Conservation (phyloP, 2,329 filamentous ascomycete species). For the Zopfia rhizophila region DNA sequence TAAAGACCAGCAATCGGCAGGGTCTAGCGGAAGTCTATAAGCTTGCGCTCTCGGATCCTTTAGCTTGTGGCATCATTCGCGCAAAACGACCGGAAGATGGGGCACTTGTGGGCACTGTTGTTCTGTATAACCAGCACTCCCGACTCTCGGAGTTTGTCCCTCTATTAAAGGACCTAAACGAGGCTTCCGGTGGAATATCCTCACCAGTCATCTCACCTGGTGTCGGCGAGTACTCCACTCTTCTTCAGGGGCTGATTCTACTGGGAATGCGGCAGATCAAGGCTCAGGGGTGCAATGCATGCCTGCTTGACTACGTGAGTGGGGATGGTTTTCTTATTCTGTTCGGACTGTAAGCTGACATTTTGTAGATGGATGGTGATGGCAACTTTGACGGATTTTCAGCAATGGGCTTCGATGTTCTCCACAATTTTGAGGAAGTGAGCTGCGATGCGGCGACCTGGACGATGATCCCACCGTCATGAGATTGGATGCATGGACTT, state of each 20-base stretch:
- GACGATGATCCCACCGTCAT: conserved; percentile 64
- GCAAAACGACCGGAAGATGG: conserved; percentile 77
- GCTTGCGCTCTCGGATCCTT: conserved; percentile 75
- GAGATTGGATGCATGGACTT: conserved; percentile 9
- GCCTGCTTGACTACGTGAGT: conserved; percentile 83
- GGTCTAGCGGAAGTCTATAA: conserved; percentile 84
- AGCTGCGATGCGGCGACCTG: conserved; percentile 73
- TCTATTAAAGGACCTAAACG: conserved; percentile 68
- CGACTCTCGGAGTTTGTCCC: conserved; percentile 76
- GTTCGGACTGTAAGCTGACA: conserved; percentile 37
- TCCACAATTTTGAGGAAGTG: conserved; percentile 85
- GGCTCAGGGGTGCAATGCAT: conserved; percentile 76
- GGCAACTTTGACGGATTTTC: conserved; percentile 77
- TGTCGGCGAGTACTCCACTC: conserved; percentile 72
- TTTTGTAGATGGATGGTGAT: conserved; percentile 72
- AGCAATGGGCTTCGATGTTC: conserved; percentile 81
- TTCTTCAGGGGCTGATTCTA: conserved; percentile 82
- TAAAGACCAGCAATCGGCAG: conserved; percentile 77
- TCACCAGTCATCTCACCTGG: conserved; percentile 79
- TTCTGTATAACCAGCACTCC: conserved; percentile 79
- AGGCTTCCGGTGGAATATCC: conserved; percentile 78
- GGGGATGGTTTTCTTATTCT: conserved; percentile 4
- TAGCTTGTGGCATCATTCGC: conserved; percentile 82
- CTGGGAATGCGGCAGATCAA: conserved; percentile 87
- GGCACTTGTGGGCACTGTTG: conserved; percentile 78